phyloP scores from a whole-genome alignment of 2,329 filamentous ascomycete genomes.

The Lachnellula hyalina region DNA sequence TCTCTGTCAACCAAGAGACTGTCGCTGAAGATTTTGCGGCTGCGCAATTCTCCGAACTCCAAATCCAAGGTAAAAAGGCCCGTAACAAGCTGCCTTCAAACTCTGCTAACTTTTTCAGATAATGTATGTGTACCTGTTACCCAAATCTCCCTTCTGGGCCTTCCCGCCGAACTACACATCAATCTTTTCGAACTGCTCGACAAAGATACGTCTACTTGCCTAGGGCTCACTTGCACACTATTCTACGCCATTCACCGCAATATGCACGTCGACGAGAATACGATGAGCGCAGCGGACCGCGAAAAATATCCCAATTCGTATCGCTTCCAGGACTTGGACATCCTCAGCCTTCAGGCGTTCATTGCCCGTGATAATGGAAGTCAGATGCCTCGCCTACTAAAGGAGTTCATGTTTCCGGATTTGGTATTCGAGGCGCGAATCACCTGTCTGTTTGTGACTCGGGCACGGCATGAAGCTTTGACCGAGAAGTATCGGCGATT shows the following conservation, averaged over 20 bases:
- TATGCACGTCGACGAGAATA: conserved; percentile 6
- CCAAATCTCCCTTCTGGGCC: conserved; percentile 12
- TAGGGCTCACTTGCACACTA: conserved; percentile 26
- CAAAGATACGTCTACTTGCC: conserved; percentile 21
- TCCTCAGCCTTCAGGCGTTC: conserved; percentile 1
- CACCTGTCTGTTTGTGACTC: background rate
- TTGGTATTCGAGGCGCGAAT: background rate
- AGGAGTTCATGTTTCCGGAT: background rate
- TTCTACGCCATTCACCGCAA: conserved; percentile 14
- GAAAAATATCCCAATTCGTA: background rate
- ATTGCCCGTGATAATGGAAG: conserved; percentile 5
- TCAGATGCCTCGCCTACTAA: background rate
- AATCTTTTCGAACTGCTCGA: background rate
- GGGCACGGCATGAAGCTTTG: background rate
- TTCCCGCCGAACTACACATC: background rate
- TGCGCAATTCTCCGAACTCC: too few species aligned
- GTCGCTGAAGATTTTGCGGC: too few species aligned
- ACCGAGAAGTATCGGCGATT: background rate
- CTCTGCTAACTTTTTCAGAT: too few species aligned
- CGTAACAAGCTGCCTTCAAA: too few species aligned
- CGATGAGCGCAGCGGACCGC: background rate
- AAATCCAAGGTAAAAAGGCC: too few species aligned
- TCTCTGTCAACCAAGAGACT: too few species aligned
- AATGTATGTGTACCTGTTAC: background rate
- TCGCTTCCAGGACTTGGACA: background rate